Conservation (phyloP, 2,329 filamentous ascomycete genomes). For the Cercospora sesami region DNA sequence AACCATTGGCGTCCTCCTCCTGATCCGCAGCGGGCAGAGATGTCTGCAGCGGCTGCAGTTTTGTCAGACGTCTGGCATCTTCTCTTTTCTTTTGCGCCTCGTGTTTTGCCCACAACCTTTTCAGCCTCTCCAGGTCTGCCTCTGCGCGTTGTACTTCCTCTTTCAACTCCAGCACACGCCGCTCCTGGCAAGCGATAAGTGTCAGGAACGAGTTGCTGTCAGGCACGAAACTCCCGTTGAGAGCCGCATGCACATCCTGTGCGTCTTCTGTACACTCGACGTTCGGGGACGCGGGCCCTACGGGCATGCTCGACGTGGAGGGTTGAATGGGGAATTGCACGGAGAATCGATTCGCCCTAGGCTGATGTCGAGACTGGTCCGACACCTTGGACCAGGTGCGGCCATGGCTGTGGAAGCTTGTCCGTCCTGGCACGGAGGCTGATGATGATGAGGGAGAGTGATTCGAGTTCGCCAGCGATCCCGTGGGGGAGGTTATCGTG, state of each 20-base stretch:
- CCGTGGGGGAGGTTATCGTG: slow-evolving; percentile 15
- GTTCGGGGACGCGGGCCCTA: slow-evolving; percentile 39
- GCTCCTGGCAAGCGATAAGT: slow-evolving; percentile 87
- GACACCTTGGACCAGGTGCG: slow-evolving; percentile 33
- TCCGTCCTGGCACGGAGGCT: slow-evolving; percentile 16
- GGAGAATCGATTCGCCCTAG: slow-evolving; percentile 48
- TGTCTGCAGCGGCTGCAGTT: slow-evolving; percentile 56
- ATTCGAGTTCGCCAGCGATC: slow-evolving; percentile 25
- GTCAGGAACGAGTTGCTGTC: slow-evolving; percentile 66
- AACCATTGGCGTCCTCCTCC: slow-evolving; percentile 51
- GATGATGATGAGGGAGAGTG: slow-evolving; percentile 18
- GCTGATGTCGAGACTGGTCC: slow-evolving; percentile 23
- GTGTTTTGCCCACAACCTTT: slow-evolving; percentile 77
- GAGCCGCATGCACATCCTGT: slow-evolving; percentile 12
- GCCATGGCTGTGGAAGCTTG: slow-evolving; percentile 35
- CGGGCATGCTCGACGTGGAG: slow-evolving; percentile 33
- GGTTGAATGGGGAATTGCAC: slow-evolving; percentile 52
- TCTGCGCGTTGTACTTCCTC: slow-evolving; percentile 89
- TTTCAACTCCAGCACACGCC: slow-evolving; percentile 82
- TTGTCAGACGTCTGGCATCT: slow-evolving; percentile 62
- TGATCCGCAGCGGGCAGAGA: slow-evolving; percentile 37
- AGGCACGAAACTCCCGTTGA: slow-evolving; percentile 6
- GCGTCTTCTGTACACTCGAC: slow-evolving; percentile 30
- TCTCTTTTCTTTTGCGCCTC: slow-evolving; percentile 75
- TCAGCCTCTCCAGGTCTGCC: slow-evolving; percentile 70